These are phyloP conservation scores for Nakazawaea peltata DNA, from an alignment of 805 yeast genomes.

Conservation along the genomic window DNA sequence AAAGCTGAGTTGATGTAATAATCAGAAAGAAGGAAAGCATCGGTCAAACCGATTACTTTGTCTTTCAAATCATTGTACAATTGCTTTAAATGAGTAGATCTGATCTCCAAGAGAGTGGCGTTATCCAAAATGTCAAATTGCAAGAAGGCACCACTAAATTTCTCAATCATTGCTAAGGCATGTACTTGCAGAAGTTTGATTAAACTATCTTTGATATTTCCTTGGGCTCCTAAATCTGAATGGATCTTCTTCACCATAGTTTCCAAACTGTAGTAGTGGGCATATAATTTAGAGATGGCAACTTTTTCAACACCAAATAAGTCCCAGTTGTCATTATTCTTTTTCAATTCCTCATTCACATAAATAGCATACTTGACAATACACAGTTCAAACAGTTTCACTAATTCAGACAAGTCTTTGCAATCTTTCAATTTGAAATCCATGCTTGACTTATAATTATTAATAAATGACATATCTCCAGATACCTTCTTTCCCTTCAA, in stretches of 20 bases:
- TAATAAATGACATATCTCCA: slow-evolving; percentile 37
- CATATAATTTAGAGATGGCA: slow-evolving; percentile 39
- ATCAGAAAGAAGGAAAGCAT: slow-evolving; percentile 77
- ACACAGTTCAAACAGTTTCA: slow-evolving; percentile 30
- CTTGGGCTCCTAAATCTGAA: slow-evolving; percentile 19
- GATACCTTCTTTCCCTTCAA: slow-evolving; percentile 36
- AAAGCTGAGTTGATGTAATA: slow-evolving; percentile 74
- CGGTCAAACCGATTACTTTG: slow-evolving; percentile 72
- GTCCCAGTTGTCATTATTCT: slow-evolving; percentile 35
- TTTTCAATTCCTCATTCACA: slow-evolving; percentile 21
- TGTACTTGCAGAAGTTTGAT: slow-evolving; percentile 51
- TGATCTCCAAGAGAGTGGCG: slow-evolving; percentile 33
- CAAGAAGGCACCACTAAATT: slow-evolving; percentile 64
- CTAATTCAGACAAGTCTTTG: slow-evolving; percentile 24
- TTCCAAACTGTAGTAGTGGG: slow-evolving; percentile 38
- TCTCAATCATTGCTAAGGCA: slow-evolving; percentile 59
- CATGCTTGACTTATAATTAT: slow-evolving; percentile 14
- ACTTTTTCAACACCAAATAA: slow-evolving; percentile 37
- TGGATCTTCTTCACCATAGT: slow-evolving; percentile 27
- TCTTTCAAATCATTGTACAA: slow-evolving; percentile 48
- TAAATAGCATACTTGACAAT: slow-evolving; percentile 30
- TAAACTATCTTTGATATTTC: slow-evolving; percentile 40
- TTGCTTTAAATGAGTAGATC: slow-evolving; percentile 30
- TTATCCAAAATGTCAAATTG: slow-evolving; percentile 51
- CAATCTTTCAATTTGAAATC: slow-evolving; percentile 4